Base-by-base conservation (phyloP, 208 protist genomes). In the Porcisia hertigi region DNA sequence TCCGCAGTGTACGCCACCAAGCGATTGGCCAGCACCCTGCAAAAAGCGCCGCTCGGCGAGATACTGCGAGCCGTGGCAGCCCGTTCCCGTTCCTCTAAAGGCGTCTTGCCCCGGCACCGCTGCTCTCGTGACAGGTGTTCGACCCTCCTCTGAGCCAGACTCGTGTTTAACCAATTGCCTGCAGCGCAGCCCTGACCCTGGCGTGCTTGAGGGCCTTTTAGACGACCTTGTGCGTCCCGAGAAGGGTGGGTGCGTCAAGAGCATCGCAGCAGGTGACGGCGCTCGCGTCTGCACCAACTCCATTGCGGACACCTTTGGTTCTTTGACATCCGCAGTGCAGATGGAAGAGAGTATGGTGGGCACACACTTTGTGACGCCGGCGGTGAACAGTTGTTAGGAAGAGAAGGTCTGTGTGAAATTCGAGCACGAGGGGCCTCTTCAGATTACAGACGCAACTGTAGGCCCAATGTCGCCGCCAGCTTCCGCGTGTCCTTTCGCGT, bases 1-100 rank as follows among this genome's bases (percentile, higher is more conserved):
- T 34, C 54, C 58, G 65, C 65, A 60, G 49, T 11, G 30, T 16
- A 41, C 30, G 43, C 41, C 18, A 60, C 30, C n/a, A 2, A 18
- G 30, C 7, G 25, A 52, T 4, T 41, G 55, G n/a, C 43, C 55
- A 7, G 63, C 67, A 55, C 25, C n/a, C 3, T 25, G 2, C 4
- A 36, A 49, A 36, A 69, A 60, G 30, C 43, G 53, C 36, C 52
- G 71, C 3, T 76, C 80, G 41, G 45, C 69, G n/a, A 57, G 72
- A 1, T 84, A 84, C 70, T 72, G 58, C 49, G 80, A 84, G 58
- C 80, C 80, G 16, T 84, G 80, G 74, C 80, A 84, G 64, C 80
- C 80, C 3, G 67, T 84, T 25, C 57, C 73, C 18, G 75, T 64
- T 20, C 23, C 73, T 23, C n/a, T 8, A 9, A 43, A 62, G 52